Evolutionary conservation across 768 basidiomycete genomes (phyloP), one percentile per base, ranked within the genome.

Genomic region (Termitomyces sp.): DNA sequence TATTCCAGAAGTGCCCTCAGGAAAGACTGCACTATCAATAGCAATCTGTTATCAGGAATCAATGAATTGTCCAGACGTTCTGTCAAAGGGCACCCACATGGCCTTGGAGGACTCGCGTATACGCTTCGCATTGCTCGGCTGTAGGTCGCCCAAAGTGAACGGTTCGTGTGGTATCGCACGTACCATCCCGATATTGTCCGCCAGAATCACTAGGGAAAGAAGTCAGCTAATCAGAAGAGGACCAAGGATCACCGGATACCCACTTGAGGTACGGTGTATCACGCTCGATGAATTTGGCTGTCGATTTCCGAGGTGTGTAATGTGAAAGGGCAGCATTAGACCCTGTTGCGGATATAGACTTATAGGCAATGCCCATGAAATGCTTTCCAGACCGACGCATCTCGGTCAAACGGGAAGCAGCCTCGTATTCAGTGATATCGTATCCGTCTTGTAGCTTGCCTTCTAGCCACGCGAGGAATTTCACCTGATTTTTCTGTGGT

Each of bases 291-390:
- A 90, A 79, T 48, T 76, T 73, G n/a, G 90, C 89, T 17, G 79
- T 80, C 20, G 77, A 73, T 69, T 89, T 86, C 61, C 83, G 82
- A 0, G 97, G 94, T 0, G 83, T 81, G 73, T 99, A 98, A 75
- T 99, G 97, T 4, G 97, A 95, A 29, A 98, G 75, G 17, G 96
- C 97, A 59, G 92, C 96, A 70, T 99, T 96, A 2, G 91, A 81
- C 3, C 96, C 96, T 43, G 84, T 87, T 2, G 92, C 96, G 29
- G 89, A 92, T 63, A 98, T 96, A 59, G 87, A 92, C 73, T 92
- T 90, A 65, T 95, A 95, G 6, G 93, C 93, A 17, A 92, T 84
- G 5, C 92, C 92, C 85, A 86, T 86, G 70, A 88, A 93, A 65
- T 89, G 76, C 74, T 87, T 87, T 66, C 83, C 80, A 68, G 85